Evolutionary conservation across 2,329 filamentous ascomycete genomes (phyloP).

Genomic region (Trichoderma oligosporum): DNA sequence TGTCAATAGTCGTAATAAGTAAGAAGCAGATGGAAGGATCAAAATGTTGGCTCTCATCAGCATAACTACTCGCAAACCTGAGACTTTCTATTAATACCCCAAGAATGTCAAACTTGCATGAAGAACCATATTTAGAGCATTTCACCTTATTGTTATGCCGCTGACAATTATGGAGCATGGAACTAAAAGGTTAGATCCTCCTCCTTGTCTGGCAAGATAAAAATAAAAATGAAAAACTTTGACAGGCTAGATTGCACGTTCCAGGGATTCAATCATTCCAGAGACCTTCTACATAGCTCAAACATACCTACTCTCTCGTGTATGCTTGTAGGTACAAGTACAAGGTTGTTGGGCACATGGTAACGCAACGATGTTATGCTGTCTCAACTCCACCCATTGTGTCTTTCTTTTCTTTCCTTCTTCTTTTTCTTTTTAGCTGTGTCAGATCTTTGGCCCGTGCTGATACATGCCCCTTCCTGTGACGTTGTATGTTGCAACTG

Average conservation of each 20-base stretch:
- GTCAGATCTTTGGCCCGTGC: not conserved
- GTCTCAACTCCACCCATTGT: conserved; percentile 15
- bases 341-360: not conserved
- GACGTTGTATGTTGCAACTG: not conserved
- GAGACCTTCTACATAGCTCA: not conserved
- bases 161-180: not conserved
- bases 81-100: not conserved
- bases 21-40: no score
- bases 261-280: conserved; percentile 1
- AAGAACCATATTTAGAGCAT: not conserved
- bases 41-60: no score
- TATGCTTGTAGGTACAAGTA: not conserved
- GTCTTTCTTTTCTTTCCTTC: not conserved
- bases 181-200: not conserved
- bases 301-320: not conserved
- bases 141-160: not conserved
- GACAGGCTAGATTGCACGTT: not conserved
- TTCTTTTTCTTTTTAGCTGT: not conserved
- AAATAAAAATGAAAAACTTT: no score
- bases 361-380: not conserved
- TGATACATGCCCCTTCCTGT: not conserved
- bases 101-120: not conserved
- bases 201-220: no score
- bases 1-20: no score
- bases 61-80: not conserved